phyloP scores from a whole-genome alignment of 768 basidiomycete genomes.

The Tricholoma furcatifolium region DNA sequence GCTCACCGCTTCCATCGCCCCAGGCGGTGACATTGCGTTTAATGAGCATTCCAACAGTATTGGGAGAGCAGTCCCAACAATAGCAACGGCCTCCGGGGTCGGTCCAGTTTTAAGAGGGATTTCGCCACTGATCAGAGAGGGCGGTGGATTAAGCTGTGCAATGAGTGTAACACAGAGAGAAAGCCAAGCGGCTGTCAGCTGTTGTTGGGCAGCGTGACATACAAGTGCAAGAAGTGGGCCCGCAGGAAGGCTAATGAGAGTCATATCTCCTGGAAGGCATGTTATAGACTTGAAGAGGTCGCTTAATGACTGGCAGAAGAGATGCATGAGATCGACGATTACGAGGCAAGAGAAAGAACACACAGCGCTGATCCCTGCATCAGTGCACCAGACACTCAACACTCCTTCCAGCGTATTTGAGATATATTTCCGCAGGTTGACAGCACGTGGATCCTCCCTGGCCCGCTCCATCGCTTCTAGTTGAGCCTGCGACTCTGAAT shows the following conservation, averaged over 20 bases:
- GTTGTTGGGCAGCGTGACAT: conserved; percentile 67
- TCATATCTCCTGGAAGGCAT: conserved; percentile 71
- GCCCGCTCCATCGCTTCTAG: conserved; percentile 55
- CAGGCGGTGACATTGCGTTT: conserved; percentile 47
- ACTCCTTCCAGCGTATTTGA: conserved; percentile 56
- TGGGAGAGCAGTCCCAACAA: conserved; percentile 56
- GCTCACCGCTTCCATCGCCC: conserved; percentile 71
- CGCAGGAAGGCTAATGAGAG: conserved; percentile 77
- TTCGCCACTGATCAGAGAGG: conserved; percentile 28
- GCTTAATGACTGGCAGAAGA: conserved; percentile 59
- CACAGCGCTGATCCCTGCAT: conserved; percentile 77
- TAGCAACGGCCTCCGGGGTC: conserved; percentile 49
- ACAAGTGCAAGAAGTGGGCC: conserved; percentile 80
- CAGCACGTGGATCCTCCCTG: conserved; percentile 61
- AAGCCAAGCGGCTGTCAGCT: conserved; percentile 83
- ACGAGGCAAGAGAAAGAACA: conserved; percentile 26
- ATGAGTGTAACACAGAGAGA: conserved; percentile 78
- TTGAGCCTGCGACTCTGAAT: conserved; percentile 51
- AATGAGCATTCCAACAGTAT: conserved; percentile 61
- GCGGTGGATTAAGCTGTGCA: conserved; percentile 79
- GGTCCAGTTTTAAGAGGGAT: conserved; percentile 46
- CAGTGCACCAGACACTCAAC: conserved; percentile 76
- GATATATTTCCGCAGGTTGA: conserved; percentile 65
- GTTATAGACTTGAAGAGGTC: conserved; percentile 87
- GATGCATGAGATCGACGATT: background rate